These are phyloP conservation scores for Penicillium sp. DNA, from an alignment of 2,329 filamentous ascomycete genomes.

Conservation along the genomic window DNA sequence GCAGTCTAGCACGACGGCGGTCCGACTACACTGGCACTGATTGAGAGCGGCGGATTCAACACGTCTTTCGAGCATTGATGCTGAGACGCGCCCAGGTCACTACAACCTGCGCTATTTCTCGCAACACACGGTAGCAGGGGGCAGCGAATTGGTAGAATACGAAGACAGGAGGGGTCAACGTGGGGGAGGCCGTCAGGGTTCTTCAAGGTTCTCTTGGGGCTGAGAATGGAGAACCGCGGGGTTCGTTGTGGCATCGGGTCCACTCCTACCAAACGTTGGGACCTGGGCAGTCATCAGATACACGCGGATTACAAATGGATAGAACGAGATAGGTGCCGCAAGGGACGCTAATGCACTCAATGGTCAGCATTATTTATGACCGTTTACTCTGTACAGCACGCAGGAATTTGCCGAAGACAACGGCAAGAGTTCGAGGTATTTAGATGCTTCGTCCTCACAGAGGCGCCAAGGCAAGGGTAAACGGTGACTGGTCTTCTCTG, in stretches of 20 bases:
- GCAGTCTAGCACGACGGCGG: not conserved
- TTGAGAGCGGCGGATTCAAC: not conserved
- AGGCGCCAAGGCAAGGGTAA: not conserved
- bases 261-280: not conserved
- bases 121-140: not conserved
- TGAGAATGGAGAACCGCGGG: not conserved
- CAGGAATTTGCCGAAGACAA: not conserved
- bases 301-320: not conserved
- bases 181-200: not conserved
- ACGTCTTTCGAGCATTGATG: not conserved
- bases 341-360: not conserved
- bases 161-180: not conserved
- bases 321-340: not conserved
- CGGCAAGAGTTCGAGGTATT: not conserved
- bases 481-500: not conserved
- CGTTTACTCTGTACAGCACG: not conserved
- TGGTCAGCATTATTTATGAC: not conserved
- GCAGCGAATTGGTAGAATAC: not conserved
- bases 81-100: not conserved
- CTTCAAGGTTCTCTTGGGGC: not conserved
- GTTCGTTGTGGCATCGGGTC: not conserved
- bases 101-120: not conserved
- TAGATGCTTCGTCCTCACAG: not conserved
- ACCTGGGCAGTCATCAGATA: not conserved
- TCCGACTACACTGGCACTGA: not conserved